Evolutionary conservation across 495 filamentous ascomycete species (phyloP), one percentile per base, ranked within the genome.

Genomic region (Chaetomium fimeti): DNA sequence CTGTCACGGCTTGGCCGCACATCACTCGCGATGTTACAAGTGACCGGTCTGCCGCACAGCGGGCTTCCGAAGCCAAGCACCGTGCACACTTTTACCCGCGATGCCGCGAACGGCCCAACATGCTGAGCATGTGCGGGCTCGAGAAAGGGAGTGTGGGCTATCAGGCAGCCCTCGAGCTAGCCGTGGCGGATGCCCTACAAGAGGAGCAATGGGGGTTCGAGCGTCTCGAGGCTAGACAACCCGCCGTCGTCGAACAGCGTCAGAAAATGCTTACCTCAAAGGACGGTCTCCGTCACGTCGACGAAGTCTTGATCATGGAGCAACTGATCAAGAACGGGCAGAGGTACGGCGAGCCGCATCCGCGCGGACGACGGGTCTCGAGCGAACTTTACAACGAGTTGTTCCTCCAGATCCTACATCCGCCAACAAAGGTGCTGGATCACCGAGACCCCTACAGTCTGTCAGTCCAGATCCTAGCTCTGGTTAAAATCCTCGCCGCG

Each of bases 131-230:
- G 74, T 85, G 87, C 61, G 86, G 89, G 51, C 76, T 84, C 47
- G 90, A 93, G 70, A 85, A 85, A 47, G 90, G 90, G 5, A 88
- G 88, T 40, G 75, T 91, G 27, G 90, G 89, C n/a, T 91, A 87
- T 68, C 83, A 86, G 63, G 85, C 89, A 57, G 91, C 87, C 20
- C 77, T 92, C 22, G 88, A 92, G 72, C 75, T 89, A 20, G 78
- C 83, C 0, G 82, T 88, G 25, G 84, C 86, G 16, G 90, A 92
- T 70, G 78, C 83, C 7, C 69, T 86, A 28, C 78, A 83, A 62
- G 78, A 82, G 55, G 77, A 82, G 66, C 80, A 80, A 66, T 79
- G 79, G 56, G 79, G 83, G 22, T 79, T 82, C 54, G 72, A 79
- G 45, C 76, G 71, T 55, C 62, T 81, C 12, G 77, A 70, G n/a